Percentiles rank a stretch among this genome's conserved stretches.
phyloP scores from a whole-genome alignment of 305 asterid genomes.

The Solanum hybrid region DNA sequence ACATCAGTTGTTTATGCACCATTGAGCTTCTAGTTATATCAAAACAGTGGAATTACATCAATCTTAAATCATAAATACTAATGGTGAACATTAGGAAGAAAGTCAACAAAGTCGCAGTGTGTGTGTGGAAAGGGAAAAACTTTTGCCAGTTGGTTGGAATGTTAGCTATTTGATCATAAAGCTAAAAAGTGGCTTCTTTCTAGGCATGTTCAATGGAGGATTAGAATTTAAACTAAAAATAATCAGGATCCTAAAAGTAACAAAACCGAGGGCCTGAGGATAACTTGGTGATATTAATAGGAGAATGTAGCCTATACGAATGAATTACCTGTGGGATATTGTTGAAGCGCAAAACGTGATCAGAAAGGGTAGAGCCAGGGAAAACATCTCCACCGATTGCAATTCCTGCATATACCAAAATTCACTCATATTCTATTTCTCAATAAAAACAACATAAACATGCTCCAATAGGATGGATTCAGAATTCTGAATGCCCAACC shows the following conservation, averaged over 20 bases:
- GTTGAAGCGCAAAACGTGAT: constrained; percentile 94
- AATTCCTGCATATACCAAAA: constrained; percentile 47
- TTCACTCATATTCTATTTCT: constrained; percentile 2
- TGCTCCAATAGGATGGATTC: not conserved
- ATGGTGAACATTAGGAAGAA: not conserved
- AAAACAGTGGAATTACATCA: not conserved
- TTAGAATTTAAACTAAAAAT: not conserved
- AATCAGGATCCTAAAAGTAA: not conserved
- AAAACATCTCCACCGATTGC: constrained; percentile 99
- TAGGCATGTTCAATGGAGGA: not conserved
- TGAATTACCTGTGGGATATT: constrained; percentile 83
- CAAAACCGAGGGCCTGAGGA: not conserved
- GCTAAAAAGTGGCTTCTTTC: not conserved
- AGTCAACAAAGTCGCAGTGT: not conserved
- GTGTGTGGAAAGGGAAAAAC: not conserved
- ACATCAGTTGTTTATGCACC: not conserved
- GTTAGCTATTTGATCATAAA: not conserved
- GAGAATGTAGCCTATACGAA: not conserved
- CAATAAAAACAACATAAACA: constrained; percentile 1
- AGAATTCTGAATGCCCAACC: constrained; percentile 29
- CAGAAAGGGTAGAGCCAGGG: constrained; percentile 98
- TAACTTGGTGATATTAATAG: not conserved
- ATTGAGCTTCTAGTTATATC: not conserved
- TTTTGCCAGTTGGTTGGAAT: not conserved
- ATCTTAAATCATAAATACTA: not conserved